Evolutionary conservation across 768 basidiomycete species (phyloP).

Genomic region (Auriscalpium orientale): DNA sequence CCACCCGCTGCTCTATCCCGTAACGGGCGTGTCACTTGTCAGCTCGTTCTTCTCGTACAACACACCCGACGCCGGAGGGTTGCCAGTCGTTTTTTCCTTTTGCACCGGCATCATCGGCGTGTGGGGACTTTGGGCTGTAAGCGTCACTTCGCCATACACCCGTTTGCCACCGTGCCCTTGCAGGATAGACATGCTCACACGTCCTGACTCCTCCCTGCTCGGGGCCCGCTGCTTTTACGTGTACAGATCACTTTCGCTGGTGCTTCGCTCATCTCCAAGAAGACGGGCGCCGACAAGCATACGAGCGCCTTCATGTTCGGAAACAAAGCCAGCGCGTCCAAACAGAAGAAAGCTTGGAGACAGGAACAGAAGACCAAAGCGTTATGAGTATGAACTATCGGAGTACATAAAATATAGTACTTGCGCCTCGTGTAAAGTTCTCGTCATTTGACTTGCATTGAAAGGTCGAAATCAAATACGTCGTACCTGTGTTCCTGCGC

Average conservation of each 20-base stretch:
- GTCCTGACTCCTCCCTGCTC: background rate
- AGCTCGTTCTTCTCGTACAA: slow-evolving; percentile 65
- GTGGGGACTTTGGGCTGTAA: slow-evolving; percentile 68
- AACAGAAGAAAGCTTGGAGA: slow-evolving; percentile 28
- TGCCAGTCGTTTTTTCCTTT: slow-evolving; percentile 44
- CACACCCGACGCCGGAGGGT: slow-evolving; percentile 44
- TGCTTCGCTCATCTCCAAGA: slow-evolving; percentile 50
- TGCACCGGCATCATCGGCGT: slow-evolving; percentile 46
- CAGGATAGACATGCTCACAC: background rate
- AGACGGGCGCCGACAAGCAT: slow-evolving; percentile 75
- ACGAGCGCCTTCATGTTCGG: slow-evolving; percentile 77
- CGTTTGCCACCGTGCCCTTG: background rate
- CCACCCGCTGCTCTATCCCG: slow-evolving; percentile 60
- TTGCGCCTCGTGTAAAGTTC: too few species aligned
- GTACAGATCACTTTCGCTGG: slow-evolving; percentile 54
- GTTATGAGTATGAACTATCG: background rate
- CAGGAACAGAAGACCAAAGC: slow-evolving; percentile 12
- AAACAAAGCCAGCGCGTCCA: slow-evolving; percentile 42
- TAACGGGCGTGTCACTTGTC: slow-evolving; percentile 44
- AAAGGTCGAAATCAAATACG: too few species aligned
- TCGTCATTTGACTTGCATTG: too few species aligned
- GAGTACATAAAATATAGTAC: background rate
- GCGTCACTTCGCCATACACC: slow-evolving; percentile 14
- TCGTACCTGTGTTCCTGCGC: too few species aligned
- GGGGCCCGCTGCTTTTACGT: slow-evolving; percentile 1